Evolutionary conservation across 148 eudicot species (phyloP).

Genomic region (Chenopodium suecicum): DNA sequence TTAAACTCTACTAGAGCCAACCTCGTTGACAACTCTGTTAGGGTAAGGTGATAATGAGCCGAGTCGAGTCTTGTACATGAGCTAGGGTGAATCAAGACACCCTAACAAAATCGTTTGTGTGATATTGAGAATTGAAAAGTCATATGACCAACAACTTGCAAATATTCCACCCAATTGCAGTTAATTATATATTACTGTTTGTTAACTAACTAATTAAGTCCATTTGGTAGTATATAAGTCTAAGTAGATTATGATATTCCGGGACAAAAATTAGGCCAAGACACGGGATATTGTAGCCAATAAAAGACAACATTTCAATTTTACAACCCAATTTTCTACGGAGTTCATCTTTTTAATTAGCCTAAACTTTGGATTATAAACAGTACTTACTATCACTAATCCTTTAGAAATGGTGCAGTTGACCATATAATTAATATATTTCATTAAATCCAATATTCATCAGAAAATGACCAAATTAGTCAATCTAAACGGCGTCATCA

Average conservation of each 20-base stretch:
- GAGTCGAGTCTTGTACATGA: too few relatives aligned
- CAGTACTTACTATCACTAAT: slow-evolving; percentile 9
- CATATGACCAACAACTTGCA: slow-evolving; percentile 8
- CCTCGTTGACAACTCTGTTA: too few relatives aligned
- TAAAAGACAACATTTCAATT: slow-evolving; percentile 19
- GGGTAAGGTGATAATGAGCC: too few relatives aligned
- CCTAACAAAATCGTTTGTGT: too few relatives aligned
- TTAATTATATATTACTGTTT: neutral
- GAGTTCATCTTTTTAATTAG: neutral
- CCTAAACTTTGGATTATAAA: slow-evolving; percentile 6
- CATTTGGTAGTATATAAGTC: slow-evolving; percentile 6
- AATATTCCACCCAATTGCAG: neutral
- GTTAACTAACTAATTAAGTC: neutral
- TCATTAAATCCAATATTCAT: neutral
- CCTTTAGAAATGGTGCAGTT: slow-evolving; percentile 35
- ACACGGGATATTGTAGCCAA: slow-evolving; percentile 21
- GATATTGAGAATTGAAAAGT: neutral
- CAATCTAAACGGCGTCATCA: slow-evolving; percentile 27
- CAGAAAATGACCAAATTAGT: slow-evolving; percentile 12
- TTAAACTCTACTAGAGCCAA: too few relatives aligned
- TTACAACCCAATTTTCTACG: neutral
- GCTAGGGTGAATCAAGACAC: too few relatives aligned
- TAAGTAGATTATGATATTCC: neutral
- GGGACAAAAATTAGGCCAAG: slow-evolving; percentile 21
- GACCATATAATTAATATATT: slow-evolving; percentile 28